phyloP scores from a whole-genome alignment of 768 basidiomycete genomes.

The Leucosporidium yakuticum region DNA sequence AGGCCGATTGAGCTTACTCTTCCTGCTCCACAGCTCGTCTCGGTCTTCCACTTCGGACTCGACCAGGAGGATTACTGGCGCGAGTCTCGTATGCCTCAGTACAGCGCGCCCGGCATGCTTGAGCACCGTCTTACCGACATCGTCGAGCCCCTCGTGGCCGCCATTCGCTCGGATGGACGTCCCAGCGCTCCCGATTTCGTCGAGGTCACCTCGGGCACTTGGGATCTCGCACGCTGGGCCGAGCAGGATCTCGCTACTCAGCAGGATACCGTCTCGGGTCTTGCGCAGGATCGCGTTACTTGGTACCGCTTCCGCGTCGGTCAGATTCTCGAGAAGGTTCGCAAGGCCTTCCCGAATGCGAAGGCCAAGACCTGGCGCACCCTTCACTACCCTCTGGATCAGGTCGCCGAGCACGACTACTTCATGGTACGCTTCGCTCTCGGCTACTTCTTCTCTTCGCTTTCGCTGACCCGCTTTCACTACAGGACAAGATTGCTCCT shows the following conservation, averaged over 20 bases:
- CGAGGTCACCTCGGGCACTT: constrained; percentile 35
- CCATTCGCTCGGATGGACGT: constrained; percentile 34
- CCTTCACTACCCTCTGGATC: constrained; percentile 32
- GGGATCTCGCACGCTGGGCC: constrained; percentile 38
- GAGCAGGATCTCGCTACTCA: constrained; percentile 29
- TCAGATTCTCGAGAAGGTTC: constrained; percentile 26
- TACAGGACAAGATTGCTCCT: constrained; percentile 32
- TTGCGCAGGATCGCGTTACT: constrained; percentile 30
- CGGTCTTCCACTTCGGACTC: constrained; percentile 39
- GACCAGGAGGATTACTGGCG: constrained; percentile 39
- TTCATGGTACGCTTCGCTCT: constrained; percentile 31
- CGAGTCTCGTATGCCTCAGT: constrained; percentile 30
- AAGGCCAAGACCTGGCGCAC: constrained; percentile 33
- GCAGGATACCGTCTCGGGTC: constrained; percentile 20
- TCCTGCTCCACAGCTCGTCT: constrained; percentile 26
- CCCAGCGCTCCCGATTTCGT: constrained; percentile 37
- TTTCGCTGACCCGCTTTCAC: not conserved
- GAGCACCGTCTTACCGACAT: constrained; percentile 36
- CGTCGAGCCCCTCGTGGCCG: constrained; percentile 30
- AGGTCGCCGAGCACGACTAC: constrained; percentile 37
- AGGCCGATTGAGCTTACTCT: not conserved
- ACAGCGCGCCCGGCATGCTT: constrained; percentile 34
- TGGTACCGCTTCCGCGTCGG: constrained; percentile 35
- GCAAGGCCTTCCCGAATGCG: constrained; percentile 31
- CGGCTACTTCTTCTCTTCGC: not conserved